Base-by-base conservation (phyloP, 2,329 filamentous ascomycete species). In the Neobulgaria alba region DNA sequence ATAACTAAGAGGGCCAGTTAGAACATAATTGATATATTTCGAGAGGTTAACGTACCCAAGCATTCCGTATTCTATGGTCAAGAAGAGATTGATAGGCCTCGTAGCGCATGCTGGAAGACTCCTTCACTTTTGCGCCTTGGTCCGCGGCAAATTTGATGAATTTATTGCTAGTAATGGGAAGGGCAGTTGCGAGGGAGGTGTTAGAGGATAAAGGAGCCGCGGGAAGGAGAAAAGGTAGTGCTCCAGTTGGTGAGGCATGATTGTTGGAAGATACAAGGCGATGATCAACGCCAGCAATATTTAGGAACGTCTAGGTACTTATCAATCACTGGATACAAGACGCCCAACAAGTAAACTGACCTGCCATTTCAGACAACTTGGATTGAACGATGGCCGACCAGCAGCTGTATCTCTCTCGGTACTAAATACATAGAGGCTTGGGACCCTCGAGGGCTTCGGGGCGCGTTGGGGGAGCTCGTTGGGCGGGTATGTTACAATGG, bases 351-450 rank as follows among this genome's bases (percentile, higher is more conserved):
- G 7, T 36, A 40, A 23, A 61, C 77, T 52, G 55, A 90, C 87
- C 84, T 96, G 92, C 88, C 88, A 96, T 68, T 90, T 95, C 57
- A 96, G 69, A 67, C 92, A 98, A 43, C 80, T 78, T 9, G 92
- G 92, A 60, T 96, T 96, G 66, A 83, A 94, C 50, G 86, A 93
- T 18, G 88, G 84, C 20, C 68, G 65, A 3, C 78, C 79, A 29
- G 58, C 58, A 41, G 62, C 61, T 23, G 79, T 82, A 54, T 77
- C 82, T n/a, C 72, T 65, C 1, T 75, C 67, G 10, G 72, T 76
- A 45, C 77, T 74, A 63, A 95, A 96, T 42, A 95, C 70, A 61
- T 88, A 88, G 7, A 98, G 76, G 70, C 46, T 67, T 55, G 42
- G 66, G 62, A 43, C 72, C 54, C 65, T 64, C 46, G 64, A 58